A percentile compares a stretch with the other conserved stretches of the same genome.
Conservation (phyloP, 805 yeast genomes). For the Blastobotrys attinorum region DNA sequence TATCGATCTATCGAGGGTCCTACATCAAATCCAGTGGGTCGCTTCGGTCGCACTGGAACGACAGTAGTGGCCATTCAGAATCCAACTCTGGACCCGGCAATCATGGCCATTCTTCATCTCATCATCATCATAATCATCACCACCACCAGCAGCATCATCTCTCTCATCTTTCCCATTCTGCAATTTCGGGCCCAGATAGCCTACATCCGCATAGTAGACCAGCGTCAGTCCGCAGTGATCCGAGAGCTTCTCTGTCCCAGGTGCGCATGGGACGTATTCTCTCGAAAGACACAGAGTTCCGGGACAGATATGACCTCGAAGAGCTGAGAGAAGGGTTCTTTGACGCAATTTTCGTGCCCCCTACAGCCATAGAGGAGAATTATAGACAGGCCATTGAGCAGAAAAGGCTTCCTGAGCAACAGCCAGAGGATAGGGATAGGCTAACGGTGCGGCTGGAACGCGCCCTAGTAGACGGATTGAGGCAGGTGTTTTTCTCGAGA, state of each 20-base stretch:
- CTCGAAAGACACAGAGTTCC: conserved; percentile 24
- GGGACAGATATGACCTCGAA: conserved; percentile 33
- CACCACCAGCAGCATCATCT: too few species aligned
- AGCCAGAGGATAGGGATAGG: background rate
- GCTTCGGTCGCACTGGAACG: too few species aligned
- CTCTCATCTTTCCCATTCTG: too few species aligned
- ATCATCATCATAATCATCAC: too few species aligned
- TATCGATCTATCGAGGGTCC: too few species aligned
- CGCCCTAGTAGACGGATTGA: background rate
- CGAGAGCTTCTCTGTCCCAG: background rate
- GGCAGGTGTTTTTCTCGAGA: conserved; percentile 1
- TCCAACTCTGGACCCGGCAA: too few species aligned
- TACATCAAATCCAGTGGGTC: too few species aligned
- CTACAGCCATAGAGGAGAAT: conserved; percentile 13
- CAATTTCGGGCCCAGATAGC: too few species aligned
- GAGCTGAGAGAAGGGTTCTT: conserved; percentile 44
- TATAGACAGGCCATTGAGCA: background rate
- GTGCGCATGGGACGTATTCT: conserved; percentile 8
- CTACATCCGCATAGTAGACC: too few species aligned
- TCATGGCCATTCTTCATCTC: too few species aligned
- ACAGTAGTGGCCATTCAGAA: too few species aligned
- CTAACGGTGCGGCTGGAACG: background rate
- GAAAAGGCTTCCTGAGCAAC: background rate
- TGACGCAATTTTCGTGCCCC: conserved; percentile 37
- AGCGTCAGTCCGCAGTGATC: background rate